Percentiles rank a stretch among this genome's conserved stretches.
phyloP scores from a whole-genome alignment of 1,284 basidiomycete species.

The Trichosporon sp. region DNA sequence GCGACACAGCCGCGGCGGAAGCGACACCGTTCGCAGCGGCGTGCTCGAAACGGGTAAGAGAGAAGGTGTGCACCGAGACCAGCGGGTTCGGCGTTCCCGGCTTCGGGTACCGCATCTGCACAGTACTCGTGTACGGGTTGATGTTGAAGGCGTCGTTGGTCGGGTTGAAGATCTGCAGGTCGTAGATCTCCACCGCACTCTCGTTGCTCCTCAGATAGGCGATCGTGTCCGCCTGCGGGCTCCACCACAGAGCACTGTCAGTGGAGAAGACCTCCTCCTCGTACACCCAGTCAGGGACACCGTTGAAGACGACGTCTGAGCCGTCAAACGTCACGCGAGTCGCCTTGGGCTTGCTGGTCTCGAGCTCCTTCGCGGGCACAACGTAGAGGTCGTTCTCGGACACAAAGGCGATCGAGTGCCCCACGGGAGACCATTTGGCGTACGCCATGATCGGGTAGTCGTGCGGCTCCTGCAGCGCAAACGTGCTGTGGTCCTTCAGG shows the following conservation, averaged over 20 bases:
- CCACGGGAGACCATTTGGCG: constrained; percentile 82
- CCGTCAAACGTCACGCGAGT: constrained; percentile 82
- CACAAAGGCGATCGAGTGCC: constrained; percentile 78
- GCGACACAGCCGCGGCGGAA: not conserved
- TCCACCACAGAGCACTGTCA: constrained; percentile 87
- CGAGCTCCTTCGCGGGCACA: constrained; percentile 59
- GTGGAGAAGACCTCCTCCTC: constrained; percentile 83
- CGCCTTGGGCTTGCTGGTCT: constrained; percentile 25
- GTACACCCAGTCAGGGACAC: constrained; percentile 95
- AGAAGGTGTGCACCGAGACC: constrained; percentile 81
- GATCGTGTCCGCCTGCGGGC: constrained; percentile 75
- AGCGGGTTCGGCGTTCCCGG: constrained; percentile 89
- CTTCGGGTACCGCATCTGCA: constrained; percentile 68
- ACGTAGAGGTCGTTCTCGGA: constrained; percentile 81
- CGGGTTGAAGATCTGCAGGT: constrained; percentile 88
- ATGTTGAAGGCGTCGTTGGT: constrained; percentile 67
- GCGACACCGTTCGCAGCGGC: constrained; percentile 13
- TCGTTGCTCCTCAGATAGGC: constrained; percentile 89
- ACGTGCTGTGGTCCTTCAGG: constrained; percentile 66
- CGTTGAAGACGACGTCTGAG: constrained; percentile 83
- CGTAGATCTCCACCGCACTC: constrained; percentile 79
- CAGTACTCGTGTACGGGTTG: constrained; percentile 74
- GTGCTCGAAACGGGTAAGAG: constrained; percentile 57
- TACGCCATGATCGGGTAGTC: constrained; percentile 66
- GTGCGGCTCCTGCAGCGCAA: constrained; percentile 66